These are phyloP conservation scores for Penicillium lividum DNA, from an alignment of 495 filamentous ascomycete species.

Conservation along the genomic window DNA sequence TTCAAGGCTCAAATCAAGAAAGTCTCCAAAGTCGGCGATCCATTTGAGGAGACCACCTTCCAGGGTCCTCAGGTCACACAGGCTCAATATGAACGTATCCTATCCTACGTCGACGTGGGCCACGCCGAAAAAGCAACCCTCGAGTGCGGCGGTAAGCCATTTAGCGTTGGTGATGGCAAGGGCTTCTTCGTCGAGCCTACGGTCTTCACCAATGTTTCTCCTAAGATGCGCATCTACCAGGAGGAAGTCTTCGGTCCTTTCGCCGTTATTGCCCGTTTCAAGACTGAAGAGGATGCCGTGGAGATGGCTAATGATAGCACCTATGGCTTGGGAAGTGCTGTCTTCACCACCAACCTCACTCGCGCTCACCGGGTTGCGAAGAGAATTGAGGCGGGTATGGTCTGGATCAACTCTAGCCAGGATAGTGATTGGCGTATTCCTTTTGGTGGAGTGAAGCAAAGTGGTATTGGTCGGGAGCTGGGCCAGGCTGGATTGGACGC, in stretches of 20 bases:
- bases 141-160: slow-evolving; percentile 70
- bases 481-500: slow-evolving; percentile 77
- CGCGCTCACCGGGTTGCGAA: slow-evolving; percentile 50
- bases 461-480: slow-evolving; percentile 83
- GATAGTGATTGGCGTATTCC: slow-evolving; percentile 71
- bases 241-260: slow-evolving; percentile 64
- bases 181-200: slow-evolving; percentile 57
- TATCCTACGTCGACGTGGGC: slow-evolving; percentile 86
- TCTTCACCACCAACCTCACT: slow-evolving; percentile 50
- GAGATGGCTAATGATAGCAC: slow-evolving; percentile 48
- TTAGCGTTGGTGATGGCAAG: slow-evolving; percentile 45
- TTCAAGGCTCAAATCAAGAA: slow-evolving; percentile 77
- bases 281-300: slow-evolving; percentile 52
- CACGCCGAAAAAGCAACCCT: slow-evolving; percentile 68
- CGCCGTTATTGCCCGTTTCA: slow-evolving; percentile 50
- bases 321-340: slow-evolving; percentile 52
- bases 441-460: slow-evolving; percentile 92
- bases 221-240: slow-evolving; percentile 48
- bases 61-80: slow-evolving; percentile 92
- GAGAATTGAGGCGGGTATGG: slow-evolving; percentile 54
- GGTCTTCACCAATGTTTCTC: slow-evolving; percentile 44
- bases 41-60: slow-evolving; percentile 80
- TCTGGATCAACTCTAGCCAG: slow-evolving; percentile 64
- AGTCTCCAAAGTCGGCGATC: slow-evolving; percentile 84
- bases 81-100: slow-evolving; percentile 89